Conservation (phyloP, 78 protist species). For the Creolimax fragrantissima region DNA sequence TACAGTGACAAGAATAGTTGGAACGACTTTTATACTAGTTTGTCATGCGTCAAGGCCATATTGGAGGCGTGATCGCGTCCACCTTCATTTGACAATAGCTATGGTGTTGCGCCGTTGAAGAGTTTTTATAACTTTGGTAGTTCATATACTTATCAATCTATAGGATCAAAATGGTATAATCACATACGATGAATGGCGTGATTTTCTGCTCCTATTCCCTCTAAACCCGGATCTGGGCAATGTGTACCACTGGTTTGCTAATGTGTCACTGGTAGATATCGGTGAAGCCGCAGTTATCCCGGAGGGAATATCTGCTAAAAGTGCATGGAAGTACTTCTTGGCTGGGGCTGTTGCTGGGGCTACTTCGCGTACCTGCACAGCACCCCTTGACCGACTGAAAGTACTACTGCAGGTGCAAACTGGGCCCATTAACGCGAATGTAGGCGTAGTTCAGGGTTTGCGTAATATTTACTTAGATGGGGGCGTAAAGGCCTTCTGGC, state of each 20-base stretch:
- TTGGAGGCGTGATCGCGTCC: no score
- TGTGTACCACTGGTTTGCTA: not conserved
- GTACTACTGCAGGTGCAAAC: constrained; percentile 51
- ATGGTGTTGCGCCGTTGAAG: no score
- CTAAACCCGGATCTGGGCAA: not conserved
- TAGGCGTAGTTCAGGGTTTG: not conserved
- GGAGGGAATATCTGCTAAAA: not conserved
- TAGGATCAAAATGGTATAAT: not conserved
- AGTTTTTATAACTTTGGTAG: no score
- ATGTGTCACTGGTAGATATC: not conserved
- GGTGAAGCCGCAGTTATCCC: not conserved
- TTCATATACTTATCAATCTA: no score
- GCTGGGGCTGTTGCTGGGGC: constrained; percentile 82
- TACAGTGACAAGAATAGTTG: no score
- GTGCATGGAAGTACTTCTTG: not conserved
- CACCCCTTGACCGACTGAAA: constrained; percentile 79
- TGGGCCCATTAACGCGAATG: not conserved
- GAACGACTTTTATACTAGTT: no score
- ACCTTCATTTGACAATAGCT: no score
- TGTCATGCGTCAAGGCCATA: no score
- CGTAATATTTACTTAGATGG: not conserved
- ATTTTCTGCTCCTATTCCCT: not conserved
- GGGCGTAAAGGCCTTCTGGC: constrained; percentile 1
- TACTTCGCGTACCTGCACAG: constrained; percentile 66
- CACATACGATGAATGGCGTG: not conserved